Evolutionary conservation across 2,329 filamentous ascomycete genomes (phyloP).

Genomic region (Colletotrichum musicola): DNA sequence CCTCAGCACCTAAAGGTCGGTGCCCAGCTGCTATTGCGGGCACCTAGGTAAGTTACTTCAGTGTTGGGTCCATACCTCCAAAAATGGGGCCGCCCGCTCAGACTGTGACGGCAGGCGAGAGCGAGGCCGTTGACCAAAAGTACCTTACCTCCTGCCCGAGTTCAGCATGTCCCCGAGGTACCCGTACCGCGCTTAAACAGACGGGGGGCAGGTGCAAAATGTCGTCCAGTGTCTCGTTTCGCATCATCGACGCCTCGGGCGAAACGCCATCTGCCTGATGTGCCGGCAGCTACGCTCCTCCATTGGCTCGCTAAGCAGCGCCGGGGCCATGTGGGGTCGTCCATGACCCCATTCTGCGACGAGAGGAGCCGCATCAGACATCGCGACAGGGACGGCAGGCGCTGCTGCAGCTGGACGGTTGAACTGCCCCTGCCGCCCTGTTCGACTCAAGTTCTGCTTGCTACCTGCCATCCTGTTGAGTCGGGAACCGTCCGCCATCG

Average conservation of each 20-base stretch:
- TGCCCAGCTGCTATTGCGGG: neutral
- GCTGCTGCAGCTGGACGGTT: neutral
- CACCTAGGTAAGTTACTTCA: neutral
- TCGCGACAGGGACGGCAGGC: neutral
- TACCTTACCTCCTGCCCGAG: neutral
- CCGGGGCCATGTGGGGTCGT: conserved; percentile 39
- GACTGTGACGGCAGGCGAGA: neutral
- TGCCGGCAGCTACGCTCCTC: conserved; percentile 37
- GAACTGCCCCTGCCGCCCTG: conserved; percentile 22
- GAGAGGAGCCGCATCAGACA: conserved; percentile 49
- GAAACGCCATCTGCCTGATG: conserved; percentile 54
- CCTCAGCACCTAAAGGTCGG: too few relatives aligned
- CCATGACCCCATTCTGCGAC: conserved; percentile 48
- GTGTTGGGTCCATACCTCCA: neutral
- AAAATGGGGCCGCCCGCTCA: conserved; percentile 22
- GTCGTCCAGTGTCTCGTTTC: conserved; percentile 45
- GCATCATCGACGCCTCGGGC: conserved; percentile 54
- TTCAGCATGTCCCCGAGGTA: neutral
- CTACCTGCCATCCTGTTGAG: conserved; percentile 32
- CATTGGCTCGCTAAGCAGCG: conserved; percentile 43
- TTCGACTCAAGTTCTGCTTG: conserved; percentile 32
- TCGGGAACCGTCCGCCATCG: conserved; percentile 29
- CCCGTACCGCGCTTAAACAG: conserved; percentile 27
- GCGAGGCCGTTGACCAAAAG: neutral
- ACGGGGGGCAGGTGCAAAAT: conserved; percentile 1